Base-by-base conservation (phyloP, 2,329 filamentous ascomycete species). In the Alternaria gaisen region DNA sequence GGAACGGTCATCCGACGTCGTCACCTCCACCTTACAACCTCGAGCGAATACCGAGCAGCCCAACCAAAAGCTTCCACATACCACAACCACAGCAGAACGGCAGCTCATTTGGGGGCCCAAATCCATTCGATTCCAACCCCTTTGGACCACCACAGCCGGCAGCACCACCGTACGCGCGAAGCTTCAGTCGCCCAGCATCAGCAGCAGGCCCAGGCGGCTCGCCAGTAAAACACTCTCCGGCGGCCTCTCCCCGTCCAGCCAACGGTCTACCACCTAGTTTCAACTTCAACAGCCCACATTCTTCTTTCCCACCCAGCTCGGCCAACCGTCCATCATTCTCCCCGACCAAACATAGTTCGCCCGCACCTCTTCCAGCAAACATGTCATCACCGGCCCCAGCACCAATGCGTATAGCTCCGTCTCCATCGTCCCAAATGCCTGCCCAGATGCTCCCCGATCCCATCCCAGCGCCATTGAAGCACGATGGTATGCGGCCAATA, bases 381-480 rank as follows among this genome's bases (percentile, higher is more conserved):
- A 77, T 75, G 58, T 76, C 74, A 0, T 76, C 76, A 5, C 73
- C 76, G 2, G 69, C 69, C 1, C 70, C 72, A 1, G 69, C 69
- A 10, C 67, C 72, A 1, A 52, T 73, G 26, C 66, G 69, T 34
- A 72, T 76, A 32, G 69, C 71, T 0, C 72, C 75, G 1, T 73
- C 73, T 12, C 73, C 75, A 1, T 66, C 61, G 2, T 63, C 59
- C 3, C 75, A 76, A 43, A 73, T 63, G 72, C 75, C 65, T 57
- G 73, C 74, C 1, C 72, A 77, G 20, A 66, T 79, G 24, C 61
- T 79, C 0, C 77, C 76, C 0, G 68, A 75, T n/a, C 69, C 76
- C 0, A 73, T 77, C 3, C 71, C 80, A 5, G 83, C 83, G 3
- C 83, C 83, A 3, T 79, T 77, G n/a, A 85, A 85, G 65, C 81